Evolutionary conservation across 192 early-diverging fungal species (phyloP).

Genomic region (Dispira simplex): DNA sequence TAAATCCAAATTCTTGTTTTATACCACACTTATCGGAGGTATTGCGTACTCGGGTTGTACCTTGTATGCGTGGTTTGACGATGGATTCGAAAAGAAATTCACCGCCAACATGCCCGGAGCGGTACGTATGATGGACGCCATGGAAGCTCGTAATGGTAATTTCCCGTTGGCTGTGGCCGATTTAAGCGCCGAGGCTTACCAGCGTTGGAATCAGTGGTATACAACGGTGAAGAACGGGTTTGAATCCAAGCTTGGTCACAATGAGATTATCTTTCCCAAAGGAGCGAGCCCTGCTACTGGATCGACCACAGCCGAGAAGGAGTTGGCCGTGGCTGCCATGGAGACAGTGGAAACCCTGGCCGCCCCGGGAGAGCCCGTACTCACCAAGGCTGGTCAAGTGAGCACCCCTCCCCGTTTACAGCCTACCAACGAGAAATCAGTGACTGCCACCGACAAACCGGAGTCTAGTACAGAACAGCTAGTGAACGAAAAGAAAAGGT

Average conservation of each 20-base stretch:
- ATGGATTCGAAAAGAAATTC: constrained; percentile 40
- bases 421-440: not conserved
- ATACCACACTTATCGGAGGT: constrained; percentile 16
- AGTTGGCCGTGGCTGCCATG: constrained; percentile 4
- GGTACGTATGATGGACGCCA: constrained; percentile 29
- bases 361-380: constrained; percentile 11
- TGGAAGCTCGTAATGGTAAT: constrained; percentile 30
- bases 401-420: not conserved
- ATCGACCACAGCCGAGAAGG: constrained; percentile 13
- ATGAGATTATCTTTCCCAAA: constrained; percentile 22
- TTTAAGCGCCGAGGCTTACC: constrained; percentile 39
- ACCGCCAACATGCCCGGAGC: constrained; percentile 40
- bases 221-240: constrained; percentile 13
- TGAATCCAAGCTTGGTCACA: constrained; percentile 17
- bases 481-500: constrained; percentile 8
- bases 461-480: not conserved
- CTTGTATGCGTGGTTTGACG: constrained; percentile 31
- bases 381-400: constrained; percentile 7
- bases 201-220: constrained; percentile 28
- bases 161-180: constrained; percentile 27
- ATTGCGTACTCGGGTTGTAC: constrained; percentile 31
- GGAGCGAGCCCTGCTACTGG: constrained; percentile 25
- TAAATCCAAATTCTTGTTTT: not conserved
- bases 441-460: not conserved
- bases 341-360: constrained; percentile 14